Base-by-base conservation (phyloP, 208 protist genomes). In the Endotrypanum monterogeii region DNA sequence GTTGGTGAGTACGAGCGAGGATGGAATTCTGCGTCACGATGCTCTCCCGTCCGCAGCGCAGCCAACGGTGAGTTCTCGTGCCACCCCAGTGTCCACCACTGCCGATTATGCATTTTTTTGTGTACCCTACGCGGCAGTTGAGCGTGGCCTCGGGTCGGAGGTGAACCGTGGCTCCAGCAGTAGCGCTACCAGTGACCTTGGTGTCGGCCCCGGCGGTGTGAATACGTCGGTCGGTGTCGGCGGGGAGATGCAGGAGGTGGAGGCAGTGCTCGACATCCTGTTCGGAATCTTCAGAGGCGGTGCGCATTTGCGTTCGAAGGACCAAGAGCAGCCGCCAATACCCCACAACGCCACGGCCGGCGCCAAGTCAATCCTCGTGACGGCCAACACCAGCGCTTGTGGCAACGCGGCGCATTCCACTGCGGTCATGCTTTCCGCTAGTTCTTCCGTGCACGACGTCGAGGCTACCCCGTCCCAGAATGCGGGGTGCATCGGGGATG, bases 21-120 rank as follows among this genome's bases (percentile, higher is more conserved):
- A 81, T 4, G 69, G 76, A 12, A 30, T 81, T 0, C 35, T 81
- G 71, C 76, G 71, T 23, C 76, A 61, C 39, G 70, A 76, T 65
- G 20, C 57, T 18, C 70, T 60, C 51, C 71, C 76, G 8, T 56
- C 65, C 20, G 18, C 32, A 7, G 44, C 52, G 32, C 39, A 58
- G 55, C 14, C 56, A 11, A 30, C 70, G n/a, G 54, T 71, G 9
- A 41, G 28, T 63, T 20, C 35, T 55, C 65, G 61, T n/a, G 54
- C 48, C 9, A 54, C 71, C n/a, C 76, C 76, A 18, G 60, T 81
- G 39, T n/a, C 65, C 37, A 69, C 35, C 55, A 76, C 70, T 12
- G 20, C 70, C 1, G 76, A 81, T 41, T 74, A 62, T 50, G 52
- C 37, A 44, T 55, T 81, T 8, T 41, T 81, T 28, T 81, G 76